A percentile compares a stretch with the other conserved stretches of the same genome.
These are phyloP conservation scores for Tuctoria greenei DNA, from an alignment of 176 grass and related monocot species.

Conservation along the genomic window DNA sequence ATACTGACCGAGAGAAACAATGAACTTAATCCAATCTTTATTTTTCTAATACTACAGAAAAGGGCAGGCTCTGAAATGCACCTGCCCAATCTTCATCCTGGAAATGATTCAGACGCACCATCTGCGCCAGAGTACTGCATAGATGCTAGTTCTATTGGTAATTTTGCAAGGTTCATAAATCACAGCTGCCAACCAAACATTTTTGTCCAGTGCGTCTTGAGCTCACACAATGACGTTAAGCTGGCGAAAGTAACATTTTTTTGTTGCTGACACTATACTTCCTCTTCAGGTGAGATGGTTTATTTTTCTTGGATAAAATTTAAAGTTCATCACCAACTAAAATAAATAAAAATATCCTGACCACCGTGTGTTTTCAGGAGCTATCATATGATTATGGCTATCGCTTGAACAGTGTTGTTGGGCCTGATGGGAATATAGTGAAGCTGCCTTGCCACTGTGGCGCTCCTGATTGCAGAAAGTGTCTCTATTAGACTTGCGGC, in stretches of 20 bases:
- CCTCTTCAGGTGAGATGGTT: conserved; percentile 70
- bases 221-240: conserved; percentile 73
- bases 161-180: conserved; percentile 88
- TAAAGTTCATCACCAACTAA: neutral
- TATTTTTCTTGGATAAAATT: neutral
- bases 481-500: conserved; percentile 52
- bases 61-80: conserved; percentile 65
- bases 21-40: no score
- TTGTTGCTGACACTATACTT: conserved; percentile 89
- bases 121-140: conserved; percentile 79
- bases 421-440: conserved; percentile 48
- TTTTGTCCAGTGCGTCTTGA: conserved; percentile 85
- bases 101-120: conserved; percentile 56
- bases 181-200: conserved; percentile 90
- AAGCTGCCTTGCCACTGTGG: conserved; percentile 65
- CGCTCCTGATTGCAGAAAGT: conserved; percentile 58
- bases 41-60: no score
- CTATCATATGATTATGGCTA: conserved; percentile 76
- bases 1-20: no score
- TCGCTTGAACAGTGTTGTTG: conserved; percentile 65
- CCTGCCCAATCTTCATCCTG: conserved; percentile 41
- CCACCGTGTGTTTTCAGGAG: conserved; percentile 44
- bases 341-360: neutral
- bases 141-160: conserved; percentile 61
- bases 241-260: conserved; percentile 80